Evolutionary conservation across 2,329 filamentous ascomycete genomes (phyloP).

Genomic region (Lachnellula suecica): DNA sequence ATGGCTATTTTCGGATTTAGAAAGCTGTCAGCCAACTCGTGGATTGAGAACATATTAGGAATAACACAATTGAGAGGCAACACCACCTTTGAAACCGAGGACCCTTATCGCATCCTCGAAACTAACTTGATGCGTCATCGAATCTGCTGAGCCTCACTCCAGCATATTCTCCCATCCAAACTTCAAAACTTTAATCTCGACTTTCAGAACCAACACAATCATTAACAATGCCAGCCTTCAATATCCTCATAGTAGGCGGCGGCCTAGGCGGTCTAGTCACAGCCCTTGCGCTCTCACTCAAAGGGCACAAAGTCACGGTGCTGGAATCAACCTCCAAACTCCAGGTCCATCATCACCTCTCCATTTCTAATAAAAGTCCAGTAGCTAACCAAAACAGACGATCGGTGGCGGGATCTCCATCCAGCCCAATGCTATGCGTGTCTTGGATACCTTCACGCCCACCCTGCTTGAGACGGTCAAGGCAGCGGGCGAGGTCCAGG

Average conservation of each 20-base stretch:
- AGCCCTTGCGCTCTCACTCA: conserved; percentile 30
- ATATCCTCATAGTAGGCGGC: conserved; percentile 33
- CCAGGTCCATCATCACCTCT: background rate
- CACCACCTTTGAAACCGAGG: too few species aligned
- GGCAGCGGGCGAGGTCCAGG: conserved; percentile 3
- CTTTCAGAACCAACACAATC: too few species aligned
- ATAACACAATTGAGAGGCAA: too few species aligned
- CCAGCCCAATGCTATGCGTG: conserved; percentile 9
- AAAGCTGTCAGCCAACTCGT: too few species aligned
- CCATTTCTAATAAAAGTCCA: background rate
- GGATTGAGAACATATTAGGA: too few species aligned
- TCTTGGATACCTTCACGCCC: conserved; percentile 4
- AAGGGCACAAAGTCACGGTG: conserved; percentile 29
- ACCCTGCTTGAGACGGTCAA: conserved; percentile 1
- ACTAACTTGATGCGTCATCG: too few species aligned
- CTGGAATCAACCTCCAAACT: conserved; percentile 16
- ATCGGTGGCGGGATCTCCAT: conserved; percentile 12
- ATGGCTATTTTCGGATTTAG: too few species aligned
- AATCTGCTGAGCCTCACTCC: too few species aligned
- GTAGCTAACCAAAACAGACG: background rate
- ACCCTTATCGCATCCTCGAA: too few species aligned
- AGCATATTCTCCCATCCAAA: too few species aligned
- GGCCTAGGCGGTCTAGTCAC: conserved; percentile 34
- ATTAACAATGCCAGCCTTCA: conserved; percentile 1
- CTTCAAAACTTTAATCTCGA: too few species aligned